Conservation (phyloP, 305 asterid species). For the Plantago coronopus region DNA sequence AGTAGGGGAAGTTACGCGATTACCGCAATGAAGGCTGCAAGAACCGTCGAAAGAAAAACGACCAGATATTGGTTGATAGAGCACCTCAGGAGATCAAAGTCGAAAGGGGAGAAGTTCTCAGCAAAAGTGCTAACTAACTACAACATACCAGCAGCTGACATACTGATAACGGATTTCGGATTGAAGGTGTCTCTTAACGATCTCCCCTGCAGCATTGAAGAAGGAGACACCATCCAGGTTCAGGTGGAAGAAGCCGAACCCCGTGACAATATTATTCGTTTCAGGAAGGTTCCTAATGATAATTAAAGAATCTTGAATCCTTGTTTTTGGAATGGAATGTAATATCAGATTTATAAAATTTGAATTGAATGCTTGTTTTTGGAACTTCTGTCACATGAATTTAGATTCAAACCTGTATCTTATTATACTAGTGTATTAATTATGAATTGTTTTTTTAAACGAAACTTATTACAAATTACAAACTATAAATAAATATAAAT, state of each 20-base stretch:
- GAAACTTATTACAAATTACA: too few relatives aligned
- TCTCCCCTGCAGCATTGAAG: conserved; percentile 26
- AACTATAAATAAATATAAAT: too few relatives aligned
- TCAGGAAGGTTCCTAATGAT: conserved; percentile 51
- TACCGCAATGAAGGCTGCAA: too few relatives aligned
- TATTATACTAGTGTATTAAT: too few relatives aligned
- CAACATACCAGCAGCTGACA: conserved; percentile 63
- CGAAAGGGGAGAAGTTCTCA: conserved; percentile 50
- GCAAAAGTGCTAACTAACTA: conserved; percentile 75
- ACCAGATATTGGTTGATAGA: conserved; percentile 86
- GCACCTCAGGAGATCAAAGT: conserved; percentile 64
- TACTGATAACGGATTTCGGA: not conserved
- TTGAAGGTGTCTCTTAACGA: not conserved
- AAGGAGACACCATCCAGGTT: conserved; percentile 80
- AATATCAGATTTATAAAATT: too few relatives aligned
- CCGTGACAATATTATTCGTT: conserved; percentile 66
- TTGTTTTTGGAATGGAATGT: too few relatives aligned
- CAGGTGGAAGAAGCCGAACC: conserved; percentile 82
- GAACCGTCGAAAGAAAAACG: conserved; percentile 64
- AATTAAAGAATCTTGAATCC: too few relatives aligned
- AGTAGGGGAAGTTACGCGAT: conserved; percentile 48
- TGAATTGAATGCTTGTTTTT: too few relatives aligned
- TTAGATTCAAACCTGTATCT: too few relatives aligned
- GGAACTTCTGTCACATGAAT: too few relatives aligned
- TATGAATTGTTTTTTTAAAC: too few relatives aligned